Evolutionary conservation across 345 rosid genomes (phyloP).

Genomic region (Boechera retrofracta): DNA sequence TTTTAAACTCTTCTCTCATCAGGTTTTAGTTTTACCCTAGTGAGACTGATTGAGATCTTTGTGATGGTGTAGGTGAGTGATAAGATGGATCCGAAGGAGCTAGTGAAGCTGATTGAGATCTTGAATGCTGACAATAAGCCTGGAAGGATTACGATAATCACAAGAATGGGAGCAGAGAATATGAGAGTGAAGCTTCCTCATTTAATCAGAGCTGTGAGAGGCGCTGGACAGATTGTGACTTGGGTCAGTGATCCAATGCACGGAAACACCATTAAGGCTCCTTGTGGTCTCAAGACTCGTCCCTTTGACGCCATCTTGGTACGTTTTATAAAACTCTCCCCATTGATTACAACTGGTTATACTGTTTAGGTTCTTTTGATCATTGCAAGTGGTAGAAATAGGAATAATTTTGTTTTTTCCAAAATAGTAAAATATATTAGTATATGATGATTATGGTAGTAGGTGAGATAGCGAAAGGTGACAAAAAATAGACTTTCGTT

Average conservation of each 20-base stretch:
- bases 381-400: conserved; percentile 21
- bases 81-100: conserved; percentile 89
- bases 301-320: conserved; percentile 91
- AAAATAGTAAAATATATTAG: conserved; percentile 13
- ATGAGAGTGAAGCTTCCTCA: conserved; percentile 96
- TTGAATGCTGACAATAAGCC: conserved; percentile 87
- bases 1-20: neutral
- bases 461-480: conserved; percentile 40
- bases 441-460: conserved; percentile 35
- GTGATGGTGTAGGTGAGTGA: conserved; percentile 71
- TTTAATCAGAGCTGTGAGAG: conserved; percentile 76
- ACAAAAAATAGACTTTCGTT: conserved; percentile 34
- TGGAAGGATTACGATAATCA: conserved; percentile 83
- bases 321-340: conserved; percentile 21
- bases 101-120: conserved; percentile 84
- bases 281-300: conserved; percentile 94
- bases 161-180: conserved; percentile 96
- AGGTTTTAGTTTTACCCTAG: neutral
- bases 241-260: conserved; percentile 99
- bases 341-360: conserved; percentile 8
- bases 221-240: conserved; percentile 84
- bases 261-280: conserved; percentile 96
- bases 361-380: conserved; percentile 10
- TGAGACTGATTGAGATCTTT: conserved; percentile 32
- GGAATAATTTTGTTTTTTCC: conserved; percentile 3